Base-by-base conservation (phyloP, 73 alveolate species). In the Paramecium tetraurelia region DNA sequence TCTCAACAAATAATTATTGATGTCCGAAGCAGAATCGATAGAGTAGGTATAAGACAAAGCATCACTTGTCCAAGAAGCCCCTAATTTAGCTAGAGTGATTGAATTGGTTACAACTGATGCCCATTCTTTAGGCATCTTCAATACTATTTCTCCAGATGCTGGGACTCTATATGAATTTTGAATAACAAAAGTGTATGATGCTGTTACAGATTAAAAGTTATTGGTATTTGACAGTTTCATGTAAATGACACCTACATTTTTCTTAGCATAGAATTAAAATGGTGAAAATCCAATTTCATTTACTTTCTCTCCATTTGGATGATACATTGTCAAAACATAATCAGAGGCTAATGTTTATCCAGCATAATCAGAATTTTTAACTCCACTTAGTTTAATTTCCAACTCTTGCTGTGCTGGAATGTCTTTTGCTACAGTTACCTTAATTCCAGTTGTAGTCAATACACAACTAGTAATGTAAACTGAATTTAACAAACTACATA, bases 91-190 rank as follows among this genome's bases (percentile, higher is more conserved):
- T 29, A 72, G 14, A 35, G 86, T 72, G 18, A 72, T 36, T 31
- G 57, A 8, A 35, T 33, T 14, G 4, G 86, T 14, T 72, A 72
- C 86, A 38, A 72, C 86, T 4, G 86, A 72, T 16, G 86, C 86
- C 86, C 86, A 72, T 35, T 31, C 86, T 72, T 35, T 38, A 29
- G 86, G 86, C 86, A 72, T 72, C 18, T 40, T 72, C 40, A 72
- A 72, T 22, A 72, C 46, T 2, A 72, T 72, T 18, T 36, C 33
- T 35, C 86, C 86, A 16, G 86, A 35, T 35, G 86, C 86, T 36
- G 86, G 86, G 4, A 72, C 59, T 3, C 33, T 36, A 8, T 72
- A 36, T 33, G 86, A 72, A 38, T 72, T 72, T 40, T 72, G 9
- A 36, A 72, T 36, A 16, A 72, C 86, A 40, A 72, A 72, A 5